A percentile compares a stretch with the other conserved stretches of the same genome.
These are phyloP conservation scores for Lactarius deliciosus DNA, from an alignment of 768 basidiomycete species.

Conservation along the genomic window DNA sequence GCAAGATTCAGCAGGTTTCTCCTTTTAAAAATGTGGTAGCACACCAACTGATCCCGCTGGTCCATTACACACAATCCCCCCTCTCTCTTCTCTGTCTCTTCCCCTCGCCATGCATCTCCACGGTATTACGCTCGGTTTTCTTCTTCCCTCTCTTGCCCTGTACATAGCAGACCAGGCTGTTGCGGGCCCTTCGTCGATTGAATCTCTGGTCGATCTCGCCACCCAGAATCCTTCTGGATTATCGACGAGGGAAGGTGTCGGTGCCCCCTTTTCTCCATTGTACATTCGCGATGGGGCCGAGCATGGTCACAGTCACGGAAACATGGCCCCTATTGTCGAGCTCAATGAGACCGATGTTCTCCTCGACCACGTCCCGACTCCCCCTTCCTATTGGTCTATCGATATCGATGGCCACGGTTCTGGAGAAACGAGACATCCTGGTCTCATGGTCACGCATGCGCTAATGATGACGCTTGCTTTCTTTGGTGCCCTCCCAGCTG, in stretches of 20 bases:
- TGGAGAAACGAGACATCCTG: conserved; percentile 53
- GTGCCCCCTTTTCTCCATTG: background rate
- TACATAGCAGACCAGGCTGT: conserved; percentile 23
- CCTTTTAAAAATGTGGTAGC: conserved; percentile 9
- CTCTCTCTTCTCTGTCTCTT: background rate
- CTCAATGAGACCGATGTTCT: conserved; percentile 79
- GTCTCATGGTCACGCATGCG: conserved; percentile 72
- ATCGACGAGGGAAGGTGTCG: background rate
- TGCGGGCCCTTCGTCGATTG: conserved; percentile 24
- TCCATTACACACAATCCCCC: conserved; percentile 1
- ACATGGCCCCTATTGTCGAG: conserved; percentile 51
- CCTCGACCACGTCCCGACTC: conserved; percentile 63
- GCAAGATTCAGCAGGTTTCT: conserved; percentile 5
- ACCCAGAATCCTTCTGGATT: conserved; percentile 5
- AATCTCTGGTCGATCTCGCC: conserved; percentile 31
- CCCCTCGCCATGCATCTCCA: conserved; percentile 27
- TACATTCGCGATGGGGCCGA: conserved; percentile 11
- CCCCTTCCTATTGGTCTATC: conserved; percentile 79
- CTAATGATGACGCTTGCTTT: conserved; percentile 75
- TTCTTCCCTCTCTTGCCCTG: conserved; percentile 27
- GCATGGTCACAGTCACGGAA: conserved; percentile 43
- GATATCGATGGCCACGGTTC: conserved; percentile 61
- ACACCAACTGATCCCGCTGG: conserved; percentile 2
- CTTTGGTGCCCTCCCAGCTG: conserved; percentile 77
- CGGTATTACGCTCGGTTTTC: conserved; percentile 19